Evolutionary conservation across 139 green algal genomes (phyloP).

Genomic region (Tetradesmus obliquus): DNA sequence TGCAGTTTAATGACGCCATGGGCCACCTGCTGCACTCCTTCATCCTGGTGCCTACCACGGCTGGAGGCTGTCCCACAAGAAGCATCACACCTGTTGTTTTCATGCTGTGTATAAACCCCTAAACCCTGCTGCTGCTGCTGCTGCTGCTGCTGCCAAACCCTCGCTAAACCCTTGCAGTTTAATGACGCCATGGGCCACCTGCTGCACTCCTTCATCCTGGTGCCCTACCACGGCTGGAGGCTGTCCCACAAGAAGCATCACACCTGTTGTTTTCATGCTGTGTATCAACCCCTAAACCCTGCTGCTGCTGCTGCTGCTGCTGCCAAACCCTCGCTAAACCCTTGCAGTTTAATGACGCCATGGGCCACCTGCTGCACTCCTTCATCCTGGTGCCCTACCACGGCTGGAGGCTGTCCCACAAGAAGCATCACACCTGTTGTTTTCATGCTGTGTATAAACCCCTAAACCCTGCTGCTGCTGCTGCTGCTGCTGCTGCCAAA

Average conservation of each 20-base stretch:
- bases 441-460: no score
- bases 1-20: no score
- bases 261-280: neutral
- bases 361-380: slow-evolving; percentile 89
- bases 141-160: neutral
- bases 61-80: slow-evolving; percentile 73
- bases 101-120: neutral
- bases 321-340: neutral
- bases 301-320: slow-evolving; percentile 17
- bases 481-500: neutral
- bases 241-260: slow-evolving; percentile 29
- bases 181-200: slow-evolving; percentile 75
- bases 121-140: neutral
- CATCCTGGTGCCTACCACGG: slow-evolving; percentile 97
- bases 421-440: no score
- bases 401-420: no score
- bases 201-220: slow-evolving; percentile 92
- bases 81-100: neutral
- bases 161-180: no score
- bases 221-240: slow-evolving; percentile 96
- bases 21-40: slow-evolving; percentile 91
- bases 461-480: no score
- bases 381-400: no score
- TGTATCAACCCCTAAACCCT: neutral
- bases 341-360: no score